Base-by-base conservation (phyloP, 371 early-diverging fungal genomes). In the Massospora cicadina region DNA sequence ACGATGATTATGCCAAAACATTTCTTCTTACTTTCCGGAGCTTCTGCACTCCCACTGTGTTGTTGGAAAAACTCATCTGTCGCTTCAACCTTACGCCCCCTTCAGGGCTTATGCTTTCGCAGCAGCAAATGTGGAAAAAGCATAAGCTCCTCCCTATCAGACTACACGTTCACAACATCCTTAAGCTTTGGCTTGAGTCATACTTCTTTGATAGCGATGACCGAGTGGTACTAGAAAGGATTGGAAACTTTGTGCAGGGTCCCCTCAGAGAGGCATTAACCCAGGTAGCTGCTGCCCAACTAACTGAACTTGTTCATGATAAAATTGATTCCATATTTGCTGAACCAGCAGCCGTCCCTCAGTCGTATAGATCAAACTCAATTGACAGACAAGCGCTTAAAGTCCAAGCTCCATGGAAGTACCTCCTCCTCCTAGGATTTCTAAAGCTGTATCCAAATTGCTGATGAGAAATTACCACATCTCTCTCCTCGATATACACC, bases 21-120 rank as follows among this genome's bases (percentile, higher is more conserved):
- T 93, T 95, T 71, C 70, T 95, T 71, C 76, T 95, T 69, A 91
- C 91, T 2, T 93, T 90, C 72, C 85, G 87, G 58, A 83, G 85
- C 43, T 93, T 93, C 70, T 77, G 81, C 27, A 80, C 83, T 0
- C 78, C 91, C 0, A 72, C 71, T 7, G 80, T 88, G 66, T 68
- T 93, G 32, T 80, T 92, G 64, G 70, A 78, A 31, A 72, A 75
- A 26, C 71, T 95, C 28, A 79, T 87, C 63, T 69, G 68, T 10
- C 81, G 93, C 59, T 92, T 83, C 68, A 70, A 76, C 32, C 74
- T 92, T 31, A 62, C 69, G 10, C 81, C 90, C 1, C 91, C 93
- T 0, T 70, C 71, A 0, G 81, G 79, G 17, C 68, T 93, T 33
- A 70, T 70, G 0, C 65, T 70, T 1, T 79, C 82, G 21, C 88